phyloP scores from a whole-genome alignment of 2,329 filamentous ascomycete genomes.

The Aspergillus ustus region DNA sequence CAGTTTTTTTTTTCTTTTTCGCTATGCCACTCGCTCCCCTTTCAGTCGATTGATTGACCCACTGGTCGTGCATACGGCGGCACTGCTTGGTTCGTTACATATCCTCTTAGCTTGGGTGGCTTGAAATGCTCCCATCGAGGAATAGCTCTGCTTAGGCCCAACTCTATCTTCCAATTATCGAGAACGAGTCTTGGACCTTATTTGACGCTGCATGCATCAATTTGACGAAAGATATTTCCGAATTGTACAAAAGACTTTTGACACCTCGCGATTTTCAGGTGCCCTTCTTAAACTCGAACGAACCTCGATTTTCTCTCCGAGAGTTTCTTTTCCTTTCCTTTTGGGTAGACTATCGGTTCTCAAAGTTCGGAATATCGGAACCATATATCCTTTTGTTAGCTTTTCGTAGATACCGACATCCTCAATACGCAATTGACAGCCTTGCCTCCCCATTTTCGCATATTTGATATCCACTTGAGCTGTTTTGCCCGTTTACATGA shows the following conservation, averaged over 20 bases:
- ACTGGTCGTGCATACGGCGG: slow-evolving; percentile 23
- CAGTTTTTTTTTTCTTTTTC: slow-evolving; percentile 14
- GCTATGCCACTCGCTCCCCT: slow-evolving; percentile 8
- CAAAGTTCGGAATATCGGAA: slow-evolving; percentile 1
- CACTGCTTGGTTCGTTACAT: slow-evolving; percentile 10
- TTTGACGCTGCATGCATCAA: slow-evolving; percentile 23
- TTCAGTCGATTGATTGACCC: slow-evolving; percentile 20
- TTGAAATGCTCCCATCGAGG: slow-evolving; percentile 22
- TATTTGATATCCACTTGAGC: not conserved
- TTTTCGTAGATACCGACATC: slow-evolving; percentile 23
- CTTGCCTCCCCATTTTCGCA: slow-evolving; percentile 1
- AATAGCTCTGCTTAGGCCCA: slow-evolving; percentile 27
- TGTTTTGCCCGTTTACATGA: slow-evolving; percentile 3
- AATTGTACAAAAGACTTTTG: slow-evolving; percentile 23
- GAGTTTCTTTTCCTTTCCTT: slow-evolving; percentile 8
- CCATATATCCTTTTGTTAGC: slow-evolving; percentile 12
- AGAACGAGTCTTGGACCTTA: slow-evolving; percentile 23
- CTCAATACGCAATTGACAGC: slow-evolving; percentile 1
- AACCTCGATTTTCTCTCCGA: slow-evolving; percentile 13
- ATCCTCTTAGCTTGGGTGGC: slow-evolving; percentile 13
- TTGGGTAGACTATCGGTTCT: slow-evolving; percentile 4
- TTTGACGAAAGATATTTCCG: slow-evolving; percentile 18
- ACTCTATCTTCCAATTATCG: slow-evolving; percentile 30
- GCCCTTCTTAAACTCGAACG: slow-evolving; percentile 24
- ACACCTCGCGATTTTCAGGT: slow-evolving; percentile 24